These are phyloP conservation scores for Austropuccinia psidii DNA, from an alignment of 1,284 basidiomycete species.

Conservation along the genomic window DNA sequence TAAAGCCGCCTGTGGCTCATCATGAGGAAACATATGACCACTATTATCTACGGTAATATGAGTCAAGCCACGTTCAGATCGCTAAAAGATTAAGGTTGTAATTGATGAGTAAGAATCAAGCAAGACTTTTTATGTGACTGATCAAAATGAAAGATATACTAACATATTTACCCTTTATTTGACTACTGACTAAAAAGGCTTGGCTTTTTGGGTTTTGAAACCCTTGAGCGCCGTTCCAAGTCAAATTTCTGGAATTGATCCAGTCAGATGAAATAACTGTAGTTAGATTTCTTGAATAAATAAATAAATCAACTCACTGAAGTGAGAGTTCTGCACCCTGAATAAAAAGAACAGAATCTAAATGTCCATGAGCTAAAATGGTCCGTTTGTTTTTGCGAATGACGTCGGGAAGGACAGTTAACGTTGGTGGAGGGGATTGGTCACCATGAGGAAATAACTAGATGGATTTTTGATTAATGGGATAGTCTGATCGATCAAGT, in stretches of 20 bases:
- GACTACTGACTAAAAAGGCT: constrained; percentile 37
- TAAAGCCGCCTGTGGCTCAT: constrained; percentile 42
- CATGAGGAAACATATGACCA: constrained; percentile 45
- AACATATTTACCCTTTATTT: not conserved
- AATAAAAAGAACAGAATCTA: constrained; percentile 10
- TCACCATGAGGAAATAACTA: not conserved
- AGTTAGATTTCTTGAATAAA: not conserved
- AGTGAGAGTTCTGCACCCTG: constrained; percentile 1
- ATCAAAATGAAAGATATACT: not conserved
- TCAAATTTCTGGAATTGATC: constrained; percentile 42
- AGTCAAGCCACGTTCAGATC: not conserved
- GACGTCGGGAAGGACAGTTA: constrained; percentile 4
- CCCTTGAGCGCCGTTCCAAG: constrained; percentile 44
- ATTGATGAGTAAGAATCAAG: not conserved
- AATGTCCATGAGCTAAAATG: constrained; percentile 8
- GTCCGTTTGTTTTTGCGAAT: not conserved
- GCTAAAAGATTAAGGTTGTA: not conserved
- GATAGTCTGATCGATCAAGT: not conserved
- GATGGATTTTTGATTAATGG: not conserved
- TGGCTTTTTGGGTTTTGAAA: constrained; percentile 41
- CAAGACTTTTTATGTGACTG: not conserved
- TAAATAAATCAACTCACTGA: constrained; percentile 5
- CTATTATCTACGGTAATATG: not conserved
- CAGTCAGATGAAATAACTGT: not conserved
- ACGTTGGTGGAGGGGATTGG: not conserved